A percentile compares a stretch with the other conserved stretches of the same genome.
phyloP scores from a whole-genome alignment of 805 yeast genomes.

The Barnettozyma siamensis region DNA sequence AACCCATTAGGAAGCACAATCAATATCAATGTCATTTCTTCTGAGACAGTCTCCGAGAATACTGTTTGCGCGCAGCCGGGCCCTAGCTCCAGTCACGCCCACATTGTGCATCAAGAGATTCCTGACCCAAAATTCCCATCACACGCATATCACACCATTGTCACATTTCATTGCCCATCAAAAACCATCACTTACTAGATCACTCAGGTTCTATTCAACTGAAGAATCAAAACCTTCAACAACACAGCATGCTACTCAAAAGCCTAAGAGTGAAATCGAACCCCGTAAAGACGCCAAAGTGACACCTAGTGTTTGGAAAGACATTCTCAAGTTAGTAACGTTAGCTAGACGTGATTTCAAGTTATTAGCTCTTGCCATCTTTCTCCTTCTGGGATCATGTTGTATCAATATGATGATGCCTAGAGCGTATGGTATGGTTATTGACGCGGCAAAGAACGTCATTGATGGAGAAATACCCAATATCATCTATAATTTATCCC shows the following conservation, averaged over 20 bases:
- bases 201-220: neutral
- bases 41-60: conserved; percentile 1
- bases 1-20: neutral
- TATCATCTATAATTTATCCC: conserved; percentile 47
- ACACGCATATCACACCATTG: too few species aligned
- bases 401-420: conserved; percentile 48
- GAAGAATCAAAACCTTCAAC: neutral
- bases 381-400: conserved; percentile 42
- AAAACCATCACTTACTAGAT: neutral
- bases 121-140: neutral
- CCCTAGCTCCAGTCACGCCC: neutral
- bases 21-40: conserved; percentile 2
- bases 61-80: neutral
- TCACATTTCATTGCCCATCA: neutral
- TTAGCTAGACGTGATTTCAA: conserved; percentile 42
- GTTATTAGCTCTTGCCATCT: conserved; percentile 37
- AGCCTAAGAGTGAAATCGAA: neutral
- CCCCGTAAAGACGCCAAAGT: neutral
- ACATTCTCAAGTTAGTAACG: conserved; percentile 33
- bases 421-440: conserved; percentile 48
- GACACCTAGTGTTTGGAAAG: conserved; percentile 13
- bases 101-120: neutral
- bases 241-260: too few species aligned
- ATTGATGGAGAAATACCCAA: conserved; percentile 27
- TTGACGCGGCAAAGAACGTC: conserved; percentile 42